Evolutionary conservation across 257 asterid species (phyloP), one percentile per base, ranked within the genome.

Genomic region (Primulina huaijiensis): DNA sequence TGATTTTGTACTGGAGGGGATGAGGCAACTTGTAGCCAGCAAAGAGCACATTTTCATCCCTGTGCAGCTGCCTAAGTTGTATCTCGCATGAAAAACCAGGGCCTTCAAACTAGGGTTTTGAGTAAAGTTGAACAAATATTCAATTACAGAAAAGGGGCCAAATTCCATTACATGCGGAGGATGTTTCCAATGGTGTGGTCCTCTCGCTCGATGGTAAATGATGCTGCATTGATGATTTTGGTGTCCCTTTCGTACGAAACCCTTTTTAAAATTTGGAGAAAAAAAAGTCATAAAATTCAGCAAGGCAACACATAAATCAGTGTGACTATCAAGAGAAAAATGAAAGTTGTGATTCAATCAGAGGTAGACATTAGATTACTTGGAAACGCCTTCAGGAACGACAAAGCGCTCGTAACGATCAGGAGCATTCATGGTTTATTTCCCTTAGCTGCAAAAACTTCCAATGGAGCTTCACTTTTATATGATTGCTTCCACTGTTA

Each of bases 21-120:
- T 92, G 97, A 43, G 97, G 98, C 78, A 92, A 76, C 87, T 92
- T 92, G 90, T 92, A 92, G 29, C 97, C 98, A 70, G 98, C 89
- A 78, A 92, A 92, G 31, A 92, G 79, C 11, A 90, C 93, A 77
- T 86, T 86, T 43, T 84, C 88, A 52, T 92, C 98, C 74, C 98
- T 82, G 74, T 92, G 98, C 82, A 92, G 53, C 56, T 92, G 98
- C 98, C 98, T 92, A 82, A 59, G 66, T 65, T 20, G 37, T 3
- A 50, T 46, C 25, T 33, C 58, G n/a, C 62, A 46, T 57, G 14
- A 35, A 40, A 55, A 59, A 8, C 3, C 16, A 60, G 72, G 59
- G 56, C 4, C 20, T 71, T 64, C 9, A 52, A 40, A 64, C 67
- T 68, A 75, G 74, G 81, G 81, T 64, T 78, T 78, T 27, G 68